Conservation (phyloP, 1,284 basidiomycete species). For the Malassezia obtusa region DNA sequence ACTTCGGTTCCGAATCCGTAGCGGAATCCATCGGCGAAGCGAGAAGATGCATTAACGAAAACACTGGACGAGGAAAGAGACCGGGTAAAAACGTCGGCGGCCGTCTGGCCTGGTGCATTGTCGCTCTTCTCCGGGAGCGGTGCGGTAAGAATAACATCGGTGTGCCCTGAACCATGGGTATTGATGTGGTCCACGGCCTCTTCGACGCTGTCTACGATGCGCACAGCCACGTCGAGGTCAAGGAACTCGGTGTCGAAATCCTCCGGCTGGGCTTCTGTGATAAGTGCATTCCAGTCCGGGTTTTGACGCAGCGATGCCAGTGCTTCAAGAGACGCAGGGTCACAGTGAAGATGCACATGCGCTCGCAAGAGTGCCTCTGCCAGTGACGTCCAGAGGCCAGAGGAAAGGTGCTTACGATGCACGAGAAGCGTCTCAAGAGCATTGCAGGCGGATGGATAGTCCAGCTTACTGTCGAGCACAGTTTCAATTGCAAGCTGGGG, state of each 20-base stretch:
- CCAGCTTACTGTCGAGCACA: slow-evolving; percentile 83
- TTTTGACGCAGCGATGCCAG: background rate
- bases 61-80: slow-evolving; percentile 86
- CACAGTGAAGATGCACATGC: slow-evolving; percentile 70
- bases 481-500: slow-evolving; percentile 68
- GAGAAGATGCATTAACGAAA: slow-evolving; percentile 85
- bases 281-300: slow-evolving; percentile 20
- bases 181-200: slow-evolving; percentile 83
- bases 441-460: slow-evolving; percentile 96
- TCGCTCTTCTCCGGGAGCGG: slow-evolving; percentile 48
- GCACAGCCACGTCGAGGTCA: slow-evolving; percentile 56
- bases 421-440: slow-evolving; percentile 80
- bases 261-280: slow-evolving; percentile 46
- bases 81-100: slow-evolving; percentile 66
- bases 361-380: slow-evolving; percentile 61
- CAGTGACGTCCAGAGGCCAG: slow-evolving; percentile 64
- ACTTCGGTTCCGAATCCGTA: slow-evolving; percentile 98
- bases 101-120: background rate
- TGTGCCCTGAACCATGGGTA: slow-evolving; percentile 84
- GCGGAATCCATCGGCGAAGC: slow-evolving; percentile 92
- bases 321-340: slow-evolving; percentile 49
- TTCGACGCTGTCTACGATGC: slow-evolving; percentile 60
- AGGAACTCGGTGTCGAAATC: slow-evolving; percentile 79
- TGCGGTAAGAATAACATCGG: slow-evolving; percentile 87
- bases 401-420: slow-evolving; percentile 54